Conservation (phyloP, 1,139 yeast species). For the Lodderomyces elongisporus region DNA sequence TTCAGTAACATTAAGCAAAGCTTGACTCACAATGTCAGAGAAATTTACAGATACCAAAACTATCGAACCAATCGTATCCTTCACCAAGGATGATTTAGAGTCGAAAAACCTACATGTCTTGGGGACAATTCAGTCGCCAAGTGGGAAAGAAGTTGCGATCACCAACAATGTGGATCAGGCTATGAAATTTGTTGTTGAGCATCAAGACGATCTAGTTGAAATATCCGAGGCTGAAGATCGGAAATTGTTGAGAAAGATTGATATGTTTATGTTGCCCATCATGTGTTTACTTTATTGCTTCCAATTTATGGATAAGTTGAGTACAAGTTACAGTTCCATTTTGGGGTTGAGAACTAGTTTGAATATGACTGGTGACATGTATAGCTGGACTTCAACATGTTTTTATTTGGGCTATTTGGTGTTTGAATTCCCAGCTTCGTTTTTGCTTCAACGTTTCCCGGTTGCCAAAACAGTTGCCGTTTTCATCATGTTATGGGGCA, state of each 20-base stretch:
- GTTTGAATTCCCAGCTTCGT: slow-evolving; percentile 38
- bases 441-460: slow-evolving; percentile 33
- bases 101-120: slow-evolving; percentile 15
- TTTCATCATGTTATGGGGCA: slow-evolving; percentile 28
- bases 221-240: slow-evolving; percentile 15
- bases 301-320: slow-evolving; percentile 65
- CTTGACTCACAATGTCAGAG: no score
- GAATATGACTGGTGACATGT: slow-evolving; percentile 46
- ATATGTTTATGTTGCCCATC: slow-evolving; percentile 48
- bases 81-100: slow-evolving; percentile 7
- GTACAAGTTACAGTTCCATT: slow-evolving; percentile 56
- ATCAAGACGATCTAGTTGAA: slow-evolving; percentile 14
- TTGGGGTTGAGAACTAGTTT: slow-evolving; percentile 50
- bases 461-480: slow-evolving; percentile 21
- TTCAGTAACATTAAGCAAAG: no score
- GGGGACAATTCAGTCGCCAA: slow-evolving; percentile 22
- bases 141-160: slow-evolving; percentile 24
- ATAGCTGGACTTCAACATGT: slow-evolving; percentile 55
- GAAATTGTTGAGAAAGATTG: slow-evolving; percentile 43
- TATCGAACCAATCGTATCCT: slow-evolving; percentile 8
- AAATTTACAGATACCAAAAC: no score
- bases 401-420: slow-evolving; percentile 42
- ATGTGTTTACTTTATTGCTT: slow-evolving; percentile 51
- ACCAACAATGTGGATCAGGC: slow-evolving; percentile 35
- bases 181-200: slow-evolving; percentile 22